A percentile compares a stretch with the other conserved stretches of the same genome.
Conservation (phyloP, 176 grass and related monocot genomes). For the Thalia dealbata region DNA sequence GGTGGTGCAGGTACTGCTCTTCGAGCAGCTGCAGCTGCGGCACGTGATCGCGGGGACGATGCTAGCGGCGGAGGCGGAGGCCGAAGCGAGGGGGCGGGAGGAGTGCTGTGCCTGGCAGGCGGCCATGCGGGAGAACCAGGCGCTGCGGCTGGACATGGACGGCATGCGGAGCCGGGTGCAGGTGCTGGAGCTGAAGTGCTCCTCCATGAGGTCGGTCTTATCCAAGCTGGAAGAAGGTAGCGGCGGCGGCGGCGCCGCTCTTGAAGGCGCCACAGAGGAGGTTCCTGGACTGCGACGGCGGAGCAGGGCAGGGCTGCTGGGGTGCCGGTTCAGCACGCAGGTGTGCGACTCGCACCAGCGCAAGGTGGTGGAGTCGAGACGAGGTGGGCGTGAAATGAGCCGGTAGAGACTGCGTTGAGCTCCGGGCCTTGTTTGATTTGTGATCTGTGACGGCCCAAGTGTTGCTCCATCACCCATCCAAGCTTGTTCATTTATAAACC, state of each 20-base stretch:
- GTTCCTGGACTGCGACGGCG: too few species aligned
- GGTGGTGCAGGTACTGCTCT: slow-evolving; percentile 98
- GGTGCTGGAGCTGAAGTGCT: slow-evolving; percentile 71
- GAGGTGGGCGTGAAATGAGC: too few species aligned
- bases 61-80: slow-evolving; percentile 9
- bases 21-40: slow-evolving; percentile 95
- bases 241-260: not conserved
- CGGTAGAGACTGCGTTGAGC: too few species aligned
- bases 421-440: too few species aligned
- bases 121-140: slow-evolving; percentile 48
- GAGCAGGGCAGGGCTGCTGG: too few species aligned
- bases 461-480: too few species aligned
- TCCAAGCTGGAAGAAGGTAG: slow-evolving; percentile 41
- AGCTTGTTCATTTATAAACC: too few species aligned
- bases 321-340: too few species aligned
- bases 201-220: slow-evolving; percentile 69
- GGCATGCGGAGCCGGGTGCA: slow-evolving; percentile 68
- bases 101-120: slow-evolving; percentile 10
- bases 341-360: too few species aligned
- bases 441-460: too few species aligned
- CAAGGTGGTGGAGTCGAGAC: too few species aligned
- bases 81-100: not conserved
- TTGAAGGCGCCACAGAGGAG: too few species aligned
- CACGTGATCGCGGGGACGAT: slow-evolving; percentile 57
- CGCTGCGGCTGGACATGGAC: slow-evolving; percentile 81